A percentile compares a stretch with the other conserved stretches of the same genome.
These are phyloP conservation scores for Candida anutae DNA, from an alignment of 1,139 yeast genomes.

Conservation along the genomic window DNA sequence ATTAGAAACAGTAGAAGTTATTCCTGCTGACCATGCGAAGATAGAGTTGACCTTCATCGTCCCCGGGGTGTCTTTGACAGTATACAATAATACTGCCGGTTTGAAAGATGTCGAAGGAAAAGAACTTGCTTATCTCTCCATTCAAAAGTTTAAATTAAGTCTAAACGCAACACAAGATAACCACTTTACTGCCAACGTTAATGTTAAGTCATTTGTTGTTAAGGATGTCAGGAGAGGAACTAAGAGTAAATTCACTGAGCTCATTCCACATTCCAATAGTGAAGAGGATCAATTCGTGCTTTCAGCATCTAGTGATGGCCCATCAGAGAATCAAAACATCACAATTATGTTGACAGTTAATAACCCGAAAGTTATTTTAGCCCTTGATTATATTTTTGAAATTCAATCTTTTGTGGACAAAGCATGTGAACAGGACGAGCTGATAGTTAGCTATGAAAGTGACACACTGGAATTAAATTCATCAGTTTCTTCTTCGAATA, in stretches of 20 bases:
- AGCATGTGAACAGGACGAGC: conserved; percentile 23
- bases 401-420: conserved; percentile 54
- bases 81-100: conserved; percentile 52
- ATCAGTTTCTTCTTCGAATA: conserved; percentile 8
- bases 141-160: conserved; percentile 49
- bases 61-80: conserved; percentile 56
- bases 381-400: conserved; percentile 79
- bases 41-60: conserved; percentile 48
- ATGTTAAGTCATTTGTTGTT: conserved; percentile 67
- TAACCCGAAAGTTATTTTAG: conserved; percentile 73
- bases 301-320: conserved; percentile 36
- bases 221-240: conserved; percentile 59
- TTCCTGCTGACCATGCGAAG: conserved; percentile 23
- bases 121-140: conserved; percentile 54
- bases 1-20: conserved; percentile 2
- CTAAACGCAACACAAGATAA: conserved; percentile 48
- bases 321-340: conserved; percentile 32
- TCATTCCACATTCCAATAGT: conserved; percentile 64
- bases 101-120: conserved; percentile 27
- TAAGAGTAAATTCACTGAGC: conserved; percentile 66
- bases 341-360: conserved; percentile 61
- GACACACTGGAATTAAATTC: too few relatives aligned
- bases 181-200: conserved; percentile 52
- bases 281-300: conserved; percentile 70
- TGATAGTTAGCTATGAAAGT: conserved; percentile 13